phyloP scores from a whole-genome alignment of 2,329 filamentous ascomycete species.

The Cladophialophora yegresii region DNA sequence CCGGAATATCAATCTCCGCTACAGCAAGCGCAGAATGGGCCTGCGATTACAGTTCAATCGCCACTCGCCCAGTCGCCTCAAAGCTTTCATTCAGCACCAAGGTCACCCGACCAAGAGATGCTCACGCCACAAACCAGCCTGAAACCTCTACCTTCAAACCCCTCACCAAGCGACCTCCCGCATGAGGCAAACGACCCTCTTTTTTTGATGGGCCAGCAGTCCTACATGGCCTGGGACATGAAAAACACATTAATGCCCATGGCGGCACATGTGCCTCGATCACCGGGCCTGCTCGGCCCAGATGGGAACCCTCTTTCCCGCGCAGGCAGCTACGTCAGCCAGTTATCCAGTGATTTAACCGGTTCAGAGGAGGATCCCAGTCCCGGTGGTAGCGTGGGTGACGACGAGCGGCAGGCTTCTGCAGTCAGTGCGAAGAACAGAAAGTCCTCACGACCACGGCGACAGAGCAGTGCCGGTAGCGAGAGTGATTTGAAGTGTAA shows the following conservation, averaged over 20 bases:
- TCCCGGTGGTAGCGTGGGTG: conserved; percentile 19
- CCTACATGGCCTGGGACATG: conserved; percentile 34
- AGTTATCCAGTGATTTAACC: conserved; percentile 33
- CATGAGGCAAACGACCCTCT: conserved; percentile 29
- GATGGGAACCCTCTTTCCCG: conserved; percentile 32
- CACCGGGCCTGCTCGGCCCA: conserved; percentile 27
- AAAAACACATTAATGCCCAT: conserved; percentile 32
- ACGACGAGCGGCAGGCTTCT: conserved; percentile 8
- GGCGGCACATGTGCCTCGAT: conserved; percentile 31
- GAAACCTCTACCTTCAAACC: conserved; percentile 13
- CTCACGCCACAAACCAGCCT: conserved; percentile 1
- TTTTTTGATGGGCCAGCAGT: conserved; percentile 31
- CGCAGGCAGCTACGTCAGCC: conserved; percentile 31
- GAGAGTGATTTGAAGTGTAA: conserved; percentile 32
- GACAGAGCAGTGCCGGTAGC: conserved; percentile 25
- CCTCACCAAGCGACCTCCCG: conserved; percentile 19
- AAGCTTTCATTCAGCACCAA: conserved; percentile 86
- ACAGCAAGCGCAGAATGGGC: conserved; percentile 25
- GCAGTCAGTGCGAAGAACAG: conserved; percentile 1
- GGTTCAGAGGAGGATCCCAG: conserved; percentile 29
- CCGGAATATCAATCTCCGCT: conserved; percentile 25
- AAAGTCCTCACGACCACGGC: conserved; percentile 9
- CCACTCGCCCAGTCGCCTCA: conserved; percentile 93
- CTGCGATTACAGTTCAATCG: conserved; percentile 26
- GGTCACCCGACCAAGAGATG: conserved; percentile 28